Evolutionary conservation across 2,329 filamentous ascomycete genomes (phyloP), one percentile per base, ranked within the genome.

Genomic region (Penicillium frequentans): DNA sequence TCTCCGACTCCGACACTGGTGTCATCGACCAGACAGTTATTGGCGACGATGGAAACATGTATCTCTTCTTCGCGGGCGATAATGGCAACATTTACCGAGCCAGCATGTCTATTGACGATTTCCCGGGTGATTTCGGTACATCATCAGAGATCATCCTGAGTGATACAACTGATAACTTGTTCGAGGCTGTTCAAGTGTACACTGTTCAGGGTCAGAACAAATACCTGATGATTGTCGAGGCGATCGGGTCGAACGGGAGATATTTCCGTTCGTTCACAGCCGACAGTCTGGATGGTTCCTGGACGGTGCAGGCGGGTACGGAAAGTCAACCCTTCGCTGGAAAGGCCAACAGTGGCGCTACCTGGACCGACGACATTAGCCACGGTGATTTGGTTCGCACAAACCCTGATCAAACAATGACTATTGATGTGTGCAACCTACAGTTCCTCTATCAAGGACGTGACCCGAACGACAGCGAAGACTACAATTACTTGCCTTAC

Each of bases 241-340:
- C 33, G 33, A 37, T 37, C 14, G 86, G 86, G 1, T 37, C 70
- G 0, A 73, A 78, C 31, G 86, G 86, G 1, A 80, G 86, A 2
- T 89, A 83, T 72, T 88, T 89, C 81, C 84, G 86, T 56, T 87
- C 85, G 1, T 89, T 85, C 76, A 88, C 84, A 0, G 82, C 86
- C 14, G 79, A 74, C 44, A 82, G 76, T 64, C 77, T 89, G 9
- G 67, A 69, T 37, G 86, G 86, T 9, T 51, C 70, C 4, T 89
- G 86, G 86, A 86, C 83, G 0, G 62, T 79, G 10, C 81, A 87
- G 64, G 83, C 85, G 2, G 75, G 75, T 1, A 79, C 66, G 14
- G 86, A 88, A 75, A 71, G 66, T 63, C 74, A 71, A n/a, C 85
- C 86, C 0, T 89, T 89, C 58, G 86, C 86, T n/a, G 84, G 86